Percentiles rank a stretch among this genome's conserved stretches.
Conservation (phyloP, 805 yeast genomes). For the Candida succiphila region DNA sequence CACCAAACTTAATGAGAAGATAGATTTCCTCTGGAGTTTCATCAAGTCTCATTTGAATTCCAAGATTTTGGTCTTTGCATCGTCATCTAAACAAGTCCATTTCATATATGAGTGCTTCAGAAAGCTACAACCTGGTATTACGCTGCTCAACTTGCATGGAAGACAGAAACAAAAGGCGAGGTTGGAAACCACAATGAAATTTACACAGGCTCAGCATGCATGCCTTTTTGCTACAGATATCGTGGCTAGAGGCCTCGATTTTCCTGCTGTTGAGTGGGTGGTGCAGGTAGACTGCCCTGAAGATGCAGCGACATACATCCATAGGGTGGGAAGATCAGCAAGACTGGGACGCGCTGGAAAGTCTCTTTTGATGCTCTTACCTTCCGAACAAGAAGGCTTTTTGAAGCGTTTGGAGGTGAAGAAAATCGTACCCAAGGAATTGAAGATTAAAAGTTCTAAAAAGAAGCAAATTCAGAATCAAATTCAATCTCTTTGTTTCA, state of each 20-base stretch:
- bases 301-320: conserved; percentile 81
- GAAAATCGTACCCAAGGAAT: conserved; percentile 59
- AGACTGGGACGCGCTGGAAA: conserved; percentile 80
- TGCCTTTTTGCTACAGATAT: conserved; percentile 86
- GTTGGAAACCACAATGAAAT: conserved; percentile 70
- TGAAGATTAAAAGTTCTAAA: conserved; percentile 68
- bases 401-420: conserved; percentile 48
- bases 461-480: conserved; percentile 71
- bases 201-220: conserved; percentile 67
- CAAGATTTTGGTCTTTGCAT: conserved; percentile 74
- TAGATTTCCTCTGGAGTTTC: conserved; percentile 80
- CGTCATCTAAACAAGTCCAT: conserved; percentile 87
- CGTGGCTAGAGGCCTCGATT: conserved; percentile 87
- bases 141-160: conserved; percentile 77
- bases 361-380: conserved; percentile 73
- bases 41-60: conserved; percentile 72
- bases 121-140: conserved; percentile 85
- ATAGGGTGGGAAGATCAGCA: conserved; percentile 85
- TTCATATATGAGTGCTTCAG: conserved; percentile 81
- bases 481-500: conserved; percentile 82
- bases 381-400: conserved; percentile 75
- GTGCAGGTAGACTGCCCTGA: conserved; percentile 88
- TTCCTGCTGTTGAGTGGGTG: conserved; percentile 95
- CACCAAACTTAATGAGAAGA: conserved; percentile 66
- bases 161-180: conserved; percentile 87